phyloP scores from a whole-genome alignment of 1,139 yeast species.

The Pichia sp. region DNA sequence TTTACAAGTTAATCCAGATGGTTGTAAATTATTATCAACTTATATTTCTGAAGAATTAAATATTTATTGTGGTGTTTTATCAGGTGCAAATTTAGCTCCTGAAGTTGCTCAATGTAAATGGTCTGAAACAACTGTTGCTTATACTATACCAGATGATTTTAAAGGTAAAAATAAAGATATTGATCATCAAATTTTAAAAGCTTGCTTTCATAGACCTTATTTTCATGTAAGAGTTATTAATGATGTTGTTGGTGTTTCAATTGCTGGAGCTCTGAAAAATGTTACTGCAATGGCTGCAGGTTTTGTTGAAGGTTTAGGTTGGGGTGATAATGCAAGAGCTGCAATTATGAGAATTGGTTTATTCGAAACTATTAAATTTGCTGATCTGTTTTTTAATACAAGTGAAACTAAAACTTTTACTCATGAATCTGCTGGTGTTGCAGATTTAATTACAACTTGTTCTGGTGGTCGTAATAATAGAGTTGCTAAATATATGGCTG shows the following conservation, averaged over 20 bases:
- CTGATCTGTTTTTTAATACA: constrained; percentile 64
- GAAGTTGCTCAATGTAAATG: constrained; percentile 91
- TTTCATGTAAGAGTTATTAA: constrained; percentile 87
- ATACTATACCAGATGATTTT: constrained; percentile 63
- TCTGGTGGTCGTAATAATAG: constrained; percentile 93
- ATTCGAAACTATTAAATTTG: constrained; percentile 80
- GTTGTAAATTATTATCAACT: constrained; percentile 72
- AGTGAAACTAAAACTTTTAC: constrained; percentile 75
- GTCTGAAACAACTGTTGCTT: constrained; percentile 94
- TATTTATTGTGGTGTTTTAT: constrained; percentile 85
- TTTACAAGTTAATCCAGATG: constrained; percentile 71
- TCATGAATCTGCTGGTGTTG: constrained; percentile 92
- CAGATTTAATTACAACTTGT: constrained; percentile 93
- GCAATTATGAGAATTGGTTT: constrained; percentile 94
- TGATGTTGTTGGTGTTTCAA: constrained; percentile 89
- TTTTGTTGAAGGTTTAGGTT: constrained; percentile 89
- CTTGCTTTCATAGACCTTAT: constrained; percentile 87
- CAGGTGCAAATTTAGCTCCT: constrained; percentile 92
- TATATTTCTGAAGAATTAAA: constrained; percentile 71
- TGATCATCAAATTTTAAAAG: constrained; percentile 60
- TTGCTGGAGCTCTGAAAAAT: constrained; percentile 93
- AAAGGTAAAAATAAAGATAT: constrained; percentile 69
- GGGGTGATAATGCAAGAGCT: constrained; percentile 98
- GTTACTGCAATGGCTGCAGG: constrained; percentile 93
- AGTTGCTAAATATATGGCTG: constrained; percentile 75